These are phyloP conservation scores for Nannizziopsis barbatae DNA, from an alignment of 2,329 filamentous ascomycete genomes.

Conservation along the genomic window DNA sequence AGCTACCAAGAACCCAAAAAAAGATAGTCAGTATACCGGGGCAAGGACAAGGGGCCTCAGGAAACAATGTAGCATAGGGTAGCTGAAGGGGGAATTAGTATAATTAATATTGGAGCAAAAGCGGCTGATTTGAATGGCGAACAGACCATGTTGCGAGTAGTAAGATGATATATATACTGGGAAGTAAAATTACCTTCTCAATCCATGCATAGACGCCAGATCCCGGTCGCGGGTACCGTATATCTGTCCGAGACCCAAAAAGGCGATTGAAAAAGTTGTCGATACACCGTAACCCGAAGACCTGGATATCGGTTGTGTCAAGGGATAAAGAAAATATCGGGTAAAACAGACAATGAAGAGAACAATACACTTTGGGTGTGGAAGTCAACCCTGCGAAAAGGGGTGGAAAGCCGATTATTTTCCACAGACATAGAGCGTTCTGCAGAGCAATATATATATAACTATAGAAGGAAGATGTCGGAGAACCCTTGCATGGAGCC, in stretches of 20 bases:
- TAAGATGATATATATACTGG: neutral
- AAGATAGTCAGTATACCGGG: neutral
- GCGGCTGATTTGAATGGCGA: neutral
- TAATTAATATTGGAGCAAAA: neutral
- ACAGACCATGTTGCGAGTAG: neutral
- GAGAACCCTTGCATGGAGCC: neutral
- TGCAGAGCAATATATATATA: constrained; percentile 2
- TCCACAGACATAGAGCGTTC: neutral
- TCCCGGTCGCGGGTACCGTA: constrained; percentile 8
- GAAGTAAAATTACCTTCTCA: constrained; percentile 6
- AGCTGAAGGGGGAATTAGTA: neutral
- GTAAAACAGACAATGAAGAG: neutral
- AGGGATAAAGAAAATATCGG: neutral
- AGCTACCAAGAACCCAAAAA: neutral
- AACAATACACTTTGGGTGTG: neutral
- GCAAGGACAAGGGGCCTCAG: neutral
- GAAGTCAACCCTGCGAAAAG: too few relatives aligned
- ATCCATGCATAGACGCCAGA: constrained; percentile 7
- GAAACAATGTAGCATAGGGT: constrained; percentile 5
- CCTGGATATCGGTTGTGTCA: constrained; percentile 3
- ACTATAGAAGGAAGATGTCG: neutral
- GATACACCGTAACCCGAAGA: neutral
- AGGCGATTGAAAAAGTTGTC: neutral
- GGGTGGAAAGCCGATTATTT: too few relatives aligned
- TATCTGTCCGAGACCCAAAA: constrained; percentile 2